Conservation (phyloP, 2,329 filamentous ascomycete species). For the Fusarium azukiicola region DNA sequence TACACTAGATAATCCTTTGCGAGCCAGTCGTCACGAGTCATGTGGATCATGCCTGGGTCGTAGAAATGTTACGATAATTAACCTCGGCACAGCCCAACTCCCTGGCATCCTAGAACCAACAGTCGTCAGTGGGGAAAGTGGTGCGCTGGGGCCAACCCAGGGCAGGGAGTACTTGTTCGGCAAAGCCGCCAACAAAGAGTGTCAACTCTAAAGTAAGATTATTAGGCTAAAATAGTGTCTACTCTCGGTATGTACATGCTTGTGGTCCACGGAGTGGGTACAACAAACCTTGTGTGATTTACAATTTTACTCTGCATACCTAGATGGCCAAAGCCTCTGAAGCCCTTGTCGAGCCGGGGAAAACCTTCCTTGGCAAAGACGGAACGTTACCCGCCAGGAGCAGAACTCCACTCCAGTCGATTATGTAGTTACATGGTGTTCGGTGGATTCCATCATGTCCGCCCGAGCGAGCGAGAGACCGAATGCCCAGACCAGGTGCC, state of each 20-base stretch:
- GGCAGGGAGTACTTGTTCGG: background rate
- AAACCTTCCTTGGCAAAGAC: background rate
- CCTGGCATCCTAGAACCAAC: constrained; percentile 6
- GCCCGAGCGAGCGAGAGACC: background rate
- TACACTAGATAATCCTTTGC: constrained; percentile 8
- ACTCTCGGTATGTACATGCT: background rate
- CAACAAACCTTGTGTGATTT: constrained; percentile 1
- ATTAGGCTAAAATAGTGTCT: constrained; percentile 2
- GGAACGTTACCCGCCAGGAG: constrained; percentile 2
- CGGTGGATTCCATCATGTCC: background rate
- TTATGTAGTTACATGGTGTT: background rate
- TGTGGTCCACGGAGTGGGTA: background rate
- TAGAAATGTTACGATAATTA: constrained; percentile 3
- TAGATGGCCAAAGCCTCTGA: background rate
- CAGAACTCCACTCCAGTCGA: background rate
- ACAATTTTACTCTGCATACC: background rate
- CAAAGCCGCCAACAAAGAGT: background rate
- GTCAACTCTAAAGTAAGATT: background rate
- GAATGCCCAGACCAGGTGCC: background rate
- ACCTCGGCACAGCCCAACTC: constrained; percentile 5
- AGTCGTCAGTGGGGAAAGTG: constrained; percentile 3
- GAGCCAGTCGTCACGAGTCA: background rate
- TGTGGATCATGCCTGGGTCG: constrained; percentile 1
- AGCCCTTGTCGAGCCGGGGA: background rate
- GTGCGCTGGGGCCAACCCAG: background rate